Base-by-base conservation (phyloP, 1,284 basidiomycete genomes). In the Sporisorium exsertum region DNA sequence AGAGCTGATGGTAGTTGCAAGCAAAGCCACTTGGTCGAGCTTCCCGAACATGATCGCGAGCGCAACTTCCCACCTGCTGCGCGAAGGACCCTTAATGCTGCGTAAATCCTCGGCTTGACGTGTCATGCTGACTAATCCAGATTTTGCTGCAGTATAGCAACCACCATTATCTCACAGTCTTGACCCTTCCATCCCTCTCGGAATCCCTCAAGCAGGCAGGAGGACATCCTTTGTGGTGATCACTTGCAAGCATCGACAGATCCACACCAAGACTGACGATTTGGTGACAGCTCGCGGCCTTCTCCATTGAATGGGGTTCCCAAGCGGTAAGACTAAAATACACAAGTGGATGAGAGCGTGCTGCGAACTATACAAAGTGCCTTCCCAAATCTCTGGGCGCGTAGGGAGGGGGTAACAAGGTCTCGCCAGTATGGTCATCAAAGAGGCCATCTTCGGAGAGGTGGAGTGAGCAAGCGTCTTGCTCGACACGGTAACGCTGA, bases 391-490 rank as follows among this genome's bases (percentile, higher is more conserved):
- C 51, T 27, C 64, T 66, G 18, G 70, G 64, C 6, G 64, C 57
- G 26, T 72, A 72, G 2, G 72, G 72, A 22, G 70, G 72, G 6
- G 68, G 72, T 16, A 75, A 45, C 46, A 75, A 35, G 5, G 60
- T 72, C 50, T 75, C 64, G 20, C 68, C 72, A 4, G 64, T 61
- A 29, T 62, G 57, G 16, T 75, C 58, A 20, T 71, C 68, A 37
- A 66, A 58, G 29, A 66, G 33, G 18, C 61, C 70, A 32, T 72
- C 60, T n/a, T 72, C 70, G 15, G 64, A 64, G 1, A 75, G 27
- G 24, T 64, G 60, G 29, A 75, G 24, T 1, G 64, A 66, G 54
- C 72, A 58, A 32, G 64, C 72, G 47, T 72, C 68, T 35, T 67
- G 57, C 51, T 71, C 72, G 35, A 68, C 45, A n/a, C 64, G 64